Base-by-base conservation (phyloP, 1,139 yeast species). In the Zhuliangozyma blackwelliae region DNA sequence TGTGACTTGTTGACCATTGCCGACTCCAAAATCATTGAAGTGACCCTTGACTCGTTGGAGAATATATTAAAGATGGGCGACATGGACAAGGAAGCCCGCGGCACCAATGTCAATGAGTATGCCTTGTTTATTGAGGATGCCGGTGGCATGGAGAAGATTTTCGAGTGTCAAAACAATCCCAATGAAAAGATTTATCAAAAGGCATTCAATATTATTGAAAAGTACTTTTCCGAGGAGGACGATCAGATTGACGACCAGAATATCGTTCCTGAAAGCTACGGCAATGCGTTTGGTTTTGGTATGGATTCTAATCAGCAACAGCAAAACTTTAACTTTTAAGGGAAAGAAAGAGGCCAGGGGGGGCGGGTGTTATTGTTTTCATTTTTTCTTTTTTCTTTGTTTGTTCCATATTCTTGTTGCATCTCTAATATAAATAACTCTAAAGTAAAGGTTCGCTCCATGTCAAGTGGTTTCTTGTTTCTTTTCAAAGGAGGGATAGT, bases 81-180 rank as follows among this genome's bases (percentile, higher is more conserved):
- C 60, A 67, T 82, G 64, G 97, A 89, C 57, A 86, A 81, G 63
- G 96, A 89, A 55, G 75, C 82, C 38, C 75, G 78, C 46, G 86
- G 83, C 38, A 61, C 79, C 11, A 64, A 73, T 36, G 73, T 80
- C 49, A 92, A 92, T 64, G 89, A 86, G 61, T 84, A 89, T 57
- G 96, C 97, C 30, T 75, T 89, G 47, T 88, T 66, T 65, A 85
- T 92, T 55, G 98, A 92, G 69, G 97, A 90, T 63, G 97, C 97
- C 33, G 97, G 97, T 51, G 98, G 98, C 47, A 85, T 90, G 82
- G 97, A 92, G 63, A 90, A 87, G 72, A 92, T 92, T 52, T 85
- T 86, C 63, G 90, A 87, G 45, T 87, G 96, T 60, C 98, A 92
- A 72, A 79, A 77, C 59, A 89, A 88, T 65, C 86, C 81, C 56